These are phyloP conservation scores for Conringia planisiliqua DNA, from an alignment of 345 rosid species.

Conservation along the genomic window DNA sequence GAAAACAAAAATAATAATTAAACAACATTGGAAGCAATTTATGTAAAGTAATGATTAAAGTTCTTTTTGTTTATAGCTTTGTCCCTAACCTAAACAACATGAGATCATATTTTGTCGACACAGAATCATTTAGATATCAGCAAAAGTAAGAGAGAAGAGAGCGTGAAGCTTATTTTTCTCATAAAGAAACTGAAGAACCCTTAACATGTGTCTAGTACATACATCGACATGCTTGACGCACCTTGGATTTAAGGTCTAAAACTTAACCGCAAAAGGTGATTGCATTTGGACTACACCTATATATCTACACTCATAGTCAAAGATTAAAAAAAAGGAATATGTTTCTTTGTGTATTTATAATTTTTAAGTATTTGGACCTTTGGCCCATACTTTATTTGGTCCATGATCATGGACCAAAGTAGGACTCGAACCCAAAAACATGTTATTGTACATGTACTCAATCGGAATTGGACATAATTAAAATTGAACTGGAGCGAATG, in stretches of 20 bases:
- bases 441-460: too few relatives aligned
- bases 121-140: slow-evolving; percentile 7
- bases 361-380: not conserved
- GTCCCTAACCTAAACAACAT: slow-evolving; percentile 22
- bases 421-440: not conserved
- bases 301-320: too few relatives aligned
- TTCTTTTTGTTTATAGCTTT: slow-evolving; percentile 13
- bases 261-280: not conserved
- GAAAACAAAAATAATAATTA: not conserved
- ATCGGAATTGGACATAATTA: not conserved
- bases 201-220: not conserved
- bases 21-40: slow-evolving; percentile 9
- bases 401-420: not conserved
- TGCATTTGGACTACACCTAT: too few relatives aligned
- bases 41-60: slow-evolving; percentile 17
- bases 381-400: too few relatives aligned
- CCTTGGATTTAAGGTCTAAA: not conserved
- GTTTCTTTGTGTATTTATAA: too few relatives aligned
- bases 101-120: slow-evolving; percentile 22
- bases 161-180: not conserved
- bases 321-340: too few relatives aligned
- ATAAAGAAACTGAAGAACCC: not conserved
- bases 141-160: slow-evolving; percentile 9
- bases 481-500: not conserved
- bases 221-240: not conserved